Base-by-base conservation (phyloP, 345 rosid species). In the Eucalyptus caleyi region DNA sequence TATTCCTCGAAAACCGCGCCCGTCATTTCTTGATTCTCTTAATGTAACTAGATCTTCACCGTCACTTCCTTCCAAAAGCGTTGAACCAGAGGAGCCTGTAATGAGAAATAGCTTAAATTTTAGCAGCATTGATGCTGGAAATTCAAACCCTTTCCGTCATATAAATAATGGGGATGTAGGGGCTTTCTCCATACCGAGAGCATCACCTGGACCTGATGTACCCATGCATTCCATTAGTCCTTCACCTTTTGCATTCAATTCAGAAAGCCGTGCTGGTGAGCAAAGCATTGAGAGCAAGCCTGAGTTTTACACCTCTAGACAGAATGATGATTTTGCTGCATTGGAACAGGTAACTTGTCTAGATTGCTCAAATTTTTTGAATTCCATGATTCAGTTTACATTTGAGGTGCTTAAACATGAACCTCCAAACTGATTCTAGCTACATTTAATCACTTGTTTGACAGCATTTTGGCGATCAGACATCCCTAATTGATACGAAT, bases 1-100 rank as follows among this genome's bases (percentile, higher is more conserved):
- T 30, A 85, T 90, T 9, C 87, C 95, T 15, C 88, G 94, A 92
- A 96, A 94, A 94, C 93, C 94, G 87, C 96, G 99, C 62, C 97
- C 99, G 50, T 98, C 99, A 82, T 96, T 97, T 92, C 97, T 97
- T 87, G 99, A 97, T 94, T 94, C 98, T 88, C 94, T 98, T 86
- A 95, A 96, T 67, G 92, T 94, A 87, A 60, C 95, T 23, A 95
- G 95, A 92, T 91, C 92, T 89, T 88, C 97, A 89, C 91, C 93
- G 18, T 96, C 91, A 87, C 89, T 92, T 90, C 91, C 87, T 89
- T 89, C 89, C 90, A 95, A 89, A 91, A 95, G 30, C 44, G 53
- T 90, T 88, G 94, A 93, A 90, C 89, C 91, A 86, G 89, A 89
- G 86, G 92, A 90, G 59, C 87, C 93, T 42, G 89, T 88, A 88